These are phyloP conservation scores for Juncus inflexus DNA, from an alignment of 176 grass and related monocot species.

Conservation along the genomic window DNA sequence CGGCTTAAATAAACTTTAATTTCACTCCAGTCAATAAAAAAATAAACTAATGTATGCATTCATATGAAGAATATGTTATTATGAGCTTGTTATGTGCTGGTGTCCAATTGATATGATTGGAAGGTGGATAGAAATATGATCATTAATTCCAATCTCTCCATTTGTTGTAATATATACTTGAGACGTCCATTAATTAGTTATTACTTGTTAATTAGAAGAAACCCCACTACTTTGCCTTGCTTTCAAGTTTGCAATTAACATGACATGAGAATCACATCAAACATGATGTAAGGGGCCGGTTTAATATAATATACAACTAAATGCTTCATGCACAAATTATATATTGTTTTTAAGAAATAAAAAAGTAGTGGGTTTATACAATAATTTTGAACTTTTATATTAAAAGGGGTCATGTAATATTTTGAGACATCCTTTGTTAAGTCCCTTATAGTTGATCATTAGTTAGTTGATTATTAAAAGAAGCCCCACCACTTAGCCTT, in stretches of 20 bases:
- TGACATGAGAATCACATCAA: slow-evolving; percentile 11
- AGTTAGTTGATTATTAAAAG: too few relatives aligned
- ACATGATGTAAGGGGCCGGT: not conserved
- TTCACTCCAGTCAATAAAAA: not conserved
- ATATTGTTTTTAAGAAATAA: not conserved
- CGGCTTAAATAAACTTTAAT: not conserved
- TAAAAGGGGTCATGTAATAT: too few relatives aligned
- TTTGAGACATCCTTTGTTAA: too few relatives aligned
- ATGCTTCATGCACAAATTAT: not conserved
- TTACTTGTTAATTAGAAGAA: slow-evolving; percentile 8
- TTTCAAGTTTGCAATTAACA: slow-evolving; percentile 10
- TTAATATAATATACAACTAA: slow-evolving; percentile 1
- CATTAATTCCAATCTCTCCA: not conserved
- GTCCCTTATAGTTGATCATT: too few relatives aligned
- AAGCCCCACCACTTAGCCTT: too few relatives aligned
- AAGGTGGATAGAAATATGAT: not conserved
- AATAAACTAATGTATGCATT: not conserved
- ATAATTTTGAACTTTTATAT: too few relatives aligned
- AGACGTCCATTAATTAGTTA: slow-evolving; percentile 6
- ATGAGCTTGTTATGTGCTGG: not conserved
- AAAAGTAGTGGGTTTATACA: too few relatives aligned
- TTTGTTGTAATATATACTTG: not conserved
- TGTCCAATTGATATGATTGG: slow-evolving; percentile 10
- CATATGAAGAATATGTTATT: not conserved
- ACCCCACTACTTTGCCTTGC: slow-evolving; percentile 6